phyloP scores from a whole-genome alignment of 441 rosid genomes.

The Pelargonium australe region DNA sequence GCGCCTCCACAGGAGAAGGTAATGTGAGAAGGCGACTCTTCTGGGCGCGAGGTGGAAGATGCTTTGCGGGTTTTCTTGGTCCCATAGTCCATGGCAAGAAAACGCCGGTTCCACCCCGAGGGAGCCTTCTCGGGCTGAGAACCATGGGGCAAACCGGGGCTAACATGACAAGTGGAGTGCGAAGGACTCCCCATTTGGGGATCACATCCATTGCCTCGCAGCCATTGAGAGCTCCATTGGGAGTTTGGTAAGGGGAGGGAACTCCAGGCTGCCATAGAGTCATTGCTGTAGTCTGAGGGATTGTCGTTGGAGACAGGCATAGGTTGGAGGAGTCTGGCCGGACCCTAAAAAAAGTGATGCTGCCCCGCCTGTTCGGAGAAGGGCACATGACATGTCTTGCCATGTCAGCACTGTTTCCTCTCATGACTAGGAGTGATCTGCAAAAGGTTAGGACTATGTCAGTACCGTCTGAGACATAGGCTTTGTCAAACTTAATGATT shows the following conservation, averaged over 20 bases:
- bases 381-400: conserved; percentile 93
- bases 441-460: background rate
- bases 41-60: conserved; percentile 87
- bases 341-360: conserved; percentile 81
- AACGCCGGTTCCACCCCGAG: conserved; percentile 77
- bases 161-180: conserved; percentile 63
- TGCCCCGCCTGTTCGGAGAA: conserved; percentile 60
- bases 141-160: conserved; percentile 60
- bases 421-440: conserved; percentile 90
- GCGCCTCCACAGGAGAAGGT: conserved; percentile 37
- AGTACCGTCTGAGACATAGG: too few species aligned
- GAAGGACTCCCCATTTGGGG: conserved; percentile 61
- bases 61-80: conserved; percentile 55
- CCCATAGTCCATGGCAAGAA: conserved; percentile 71
- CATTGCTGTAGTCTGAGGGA: conserved; percentile 52
- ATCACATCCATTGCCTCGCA: conserved; percentile 44
- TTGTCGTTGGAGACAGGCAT: conserved; percentile 48
- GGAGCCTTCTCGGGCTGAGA: conserved; percentile 46
- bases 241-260: conserved; percentile 11
- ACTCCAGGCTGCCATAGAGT: conserved; percentile 55
- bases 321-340: conserved; percentile 49
- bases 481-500: too few species aligned
- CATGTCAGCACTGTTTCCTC: conserved; percentile 86
- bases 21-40: conserved; percentile 47
- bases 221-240: conserved; percentile 47